These are phyloP conservation scores for Chenopodium suecicum DNA, from an alignment of 148 eudicot genomes.

Conservation along the genomic window DNA sequence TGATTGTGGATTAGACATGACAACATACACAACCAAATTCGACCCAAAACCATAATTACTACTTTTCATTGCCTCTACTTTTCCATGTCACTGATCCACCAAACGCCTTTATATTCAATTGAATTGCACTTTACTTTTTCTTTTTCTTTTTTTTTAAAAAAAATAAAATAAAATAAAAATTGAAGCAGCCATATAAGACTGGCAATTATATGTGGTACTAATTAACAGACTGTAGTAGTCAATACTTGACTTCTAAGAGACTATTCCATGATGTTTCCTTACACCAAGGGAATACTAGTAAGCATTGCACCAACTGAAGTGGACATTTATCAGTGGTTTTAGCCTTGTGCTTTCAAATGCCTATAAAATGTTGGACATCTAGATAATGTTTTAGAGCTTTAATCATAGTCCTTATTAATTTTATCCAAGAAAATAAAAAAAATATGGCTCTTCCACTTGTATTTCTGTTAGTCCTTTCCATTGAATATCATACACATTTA, in stretches of 20 bases:
- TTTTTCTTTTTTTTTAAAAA: too few relatives aligned
- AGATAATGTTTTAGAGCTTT: not conserved
- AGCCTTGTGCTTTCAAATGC: not conserved
- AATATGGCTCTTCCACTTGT: conserved; percentile 28
- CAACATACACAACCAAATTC: too few relatives aligned
- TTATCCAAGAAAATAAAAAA: not conserved
- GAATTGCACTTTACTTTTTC: too few relatives aligned
- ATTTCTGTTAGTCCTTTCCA: conserved; percentile 27
- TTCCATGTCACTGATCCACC: too few relatives aligned
- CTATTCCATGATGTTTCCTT: conserved; percentile 21
- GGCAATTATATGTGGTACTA: not conserved
- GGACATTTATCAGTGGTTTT: not conserved
- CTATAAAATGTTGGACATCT: conserved; percentile 1
- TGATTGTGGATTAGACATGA: too few relatives aligned
- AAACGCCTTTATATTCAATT: too few relatives aligned
- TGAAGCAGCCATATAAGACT: conserved; percentile 22
- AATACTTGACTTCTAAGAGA: conserved; percentile 23
- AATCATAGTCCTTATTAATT: not conserved
- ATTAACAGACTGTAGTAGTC: conserved; percentile 5
- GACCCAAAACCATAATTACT: too few relatives aligned
- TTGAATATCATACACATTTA: conserved; percentile 22
- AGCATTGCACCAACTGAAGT: not conserved
- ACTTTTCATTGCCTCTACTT: too few relatives aligned
- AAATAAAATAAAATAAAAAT: not conserved
- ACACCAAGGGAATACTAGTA: not conserved